Evolutionary conservation across 2,329 filamentous ascomycete species (phyloP).

Genomic region (Diaporthe sp.): DNA sequence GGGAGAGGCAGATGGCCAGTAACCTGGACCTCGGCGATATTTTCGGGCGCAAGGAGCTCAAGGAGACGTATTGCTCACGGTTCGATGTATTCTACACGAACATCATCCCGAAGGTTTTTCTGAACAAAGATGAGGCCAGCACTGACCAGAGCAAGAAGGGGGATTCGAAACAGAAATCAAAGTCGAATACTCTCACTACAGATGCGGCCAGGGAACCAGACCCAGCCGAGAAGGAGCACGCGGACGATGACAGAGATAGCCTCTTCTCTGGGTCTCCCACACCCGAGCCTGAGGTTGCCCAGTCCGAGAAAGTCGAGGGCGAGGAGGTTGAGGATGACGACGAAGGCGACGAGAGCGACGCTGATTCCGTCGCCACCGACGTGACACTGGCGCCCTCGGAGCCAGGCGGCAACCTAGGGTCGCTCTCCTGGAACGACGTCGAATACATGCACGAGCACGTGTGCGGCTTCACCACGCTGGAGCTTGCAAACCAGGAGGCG

Average conservation of each 20-base stretch:
- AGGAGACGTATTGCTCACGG: conserved; percentile 24
- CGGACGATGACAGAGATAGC: not conserved
- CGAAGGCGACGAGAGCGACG: not conserved
- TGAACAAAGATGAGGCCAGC: not conserved
- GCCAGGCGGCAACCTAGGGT: not conserved
- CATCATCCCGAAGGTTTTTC: conserved; percentile 7
- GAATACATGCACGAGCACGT: not conserved
- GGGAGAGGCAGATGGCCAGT: conserved; percentile 4
- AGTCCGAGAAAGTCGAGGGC: not conserved
- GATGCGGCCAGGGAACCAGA: not conserved
- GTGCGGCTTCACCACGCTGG: conserved; percentile 21
- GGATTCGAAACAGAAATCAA: not conserved
- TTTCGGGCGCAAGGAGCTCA: conserved; percentile 25
- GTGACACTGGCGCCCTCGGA: not conserved
- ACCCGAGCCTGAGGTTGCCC: not conserved
- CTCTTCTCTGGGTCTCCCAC: not conserved
- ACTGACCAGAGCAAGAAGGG: not conserved
- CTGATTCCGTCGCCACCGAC: not conserved
- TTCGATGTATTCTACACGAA: conserved; percentile 12
- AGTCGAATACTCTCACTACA: not conserved
- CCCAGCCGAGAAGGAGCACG: not conserved
- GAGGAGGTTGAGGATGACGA: not conserved
- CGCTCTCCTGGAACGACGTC: conserved; percentile 9
- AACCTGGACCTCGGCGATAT: conserved; percentile 21
- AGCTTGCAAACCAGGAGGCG: conserved; percentile 26